A percentile compares a stretch with the other conserved stretches of the same genome.
Conservation (phyloP, 768 basidiomycete genomes). For the Boletus tomentosulus region DNA sequence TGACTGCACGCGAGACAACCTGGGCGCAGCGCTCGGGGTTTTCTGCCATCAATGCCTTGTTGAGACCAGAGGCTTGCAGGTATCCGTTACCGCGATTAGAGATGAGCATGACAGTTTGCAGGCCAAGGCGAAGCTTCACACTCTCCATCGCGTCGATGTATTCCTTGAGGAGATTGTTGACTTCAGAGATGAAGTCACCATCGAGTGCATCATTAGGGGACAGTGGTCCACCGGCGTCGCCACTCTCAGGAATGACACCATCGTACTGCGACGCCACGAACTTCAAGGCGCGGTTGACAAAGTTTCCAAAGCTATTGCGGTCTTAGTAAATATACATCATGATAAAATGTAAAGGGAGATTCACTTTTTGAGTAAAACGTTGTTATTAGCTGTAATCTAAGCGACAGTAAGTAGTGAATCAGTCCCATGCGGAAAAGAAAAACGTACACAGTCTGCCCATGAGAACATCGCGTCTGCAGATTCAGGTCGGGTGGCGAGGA, state of each 20-base stretch:
- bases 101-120: constrained; percentile 85
- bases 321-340: not conserved
- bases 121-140: constrained; percentile 83
- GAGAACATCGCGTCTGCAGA: constrained; percentile 94
- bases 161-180: constrained; percentile 74
- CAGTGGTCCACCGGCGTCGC: constrained; percentile 64
- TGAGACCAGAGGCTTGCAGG: constrained; percentile 88
- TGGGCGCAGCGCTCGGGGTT: constrained; percentile 84
- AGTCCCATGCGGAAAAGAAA: not conserved
- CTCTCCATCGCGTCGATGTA: constrained; percentile 88
- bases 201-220: constrained; percentile 65
- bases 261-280: constrained; percentile 86
- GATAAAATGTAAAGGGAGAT: constrained; percentile 10
- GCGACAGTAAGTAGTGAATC: not conserved
- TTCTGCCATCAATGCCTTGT: constrained; percentile 80
- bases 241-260: constrained; percentile 74
- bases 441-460: constrained; percentile 86
- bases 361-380: constrained; percentile 89
- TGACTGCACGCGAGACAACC: constrained; percentile 85
- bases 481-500: constrained; percentile 90
- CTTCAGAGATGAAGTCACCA: constrained; percentile 69
- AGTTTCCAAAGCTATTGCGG: constrained; percentile 81
- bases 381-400: constrained; percentile 89
- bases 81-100: constrained; percentile 90
- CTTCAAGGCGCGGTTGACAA: constrained; percentile 91